Evolutionary conservation across 805 yeast species (phyloP).

Genomic region (Suhomyces tanzawaensis): DNA sequence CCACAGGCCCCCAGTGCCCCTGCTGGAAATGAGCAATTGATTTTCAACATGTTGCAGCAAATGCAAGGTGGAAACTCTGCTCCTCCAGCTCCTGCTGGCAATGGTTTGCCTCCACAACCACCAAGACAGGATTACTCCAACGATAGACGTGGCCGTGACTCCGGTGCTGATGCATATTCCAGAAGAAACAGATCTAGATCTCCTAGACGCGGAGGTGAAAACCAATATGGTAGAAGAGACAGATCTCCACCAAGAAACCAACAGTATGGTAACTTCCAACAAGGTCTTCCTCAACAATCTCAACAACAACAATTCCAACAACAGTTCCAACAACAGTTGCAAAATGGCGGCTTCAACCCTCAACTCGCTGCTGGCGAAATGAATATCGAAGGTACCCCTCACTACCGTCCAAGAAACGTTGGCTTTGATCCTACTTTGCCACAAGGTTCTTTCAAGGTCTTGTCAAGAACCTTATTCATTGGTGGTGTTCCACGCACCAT

Average conservation of each 20-base stretch:
- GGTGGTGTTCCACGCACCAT: conserved; percentile 89
- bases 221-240: conserved; percentile 19
- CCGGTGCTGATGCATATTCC: conserved; percentile 28
- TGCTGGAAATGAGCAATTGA: conserved; percentile 32
- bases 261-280: conserved; percentile 6
- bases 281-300: conserved; percentile 9
- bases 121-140: conserved; percentile 16
- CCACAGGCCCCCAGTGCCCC: conserved; percentile 12
- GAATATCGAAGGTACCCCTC: conserved; percentile 69
- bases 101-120: conserved; percentile 7
- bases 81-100: conserved; percentile 8
- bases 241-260: conserved; percentile 28
- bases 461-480: conserved; percentile 85
- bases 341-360: conserved; percentile 3
- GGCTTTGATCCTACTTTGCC: conserved; percentile 70
- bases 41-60: conserved; percentile 53
- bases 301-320: conserved; percentile 12
- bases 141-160: conserved; percentile 29
- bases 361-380: conserved; percentile 38
- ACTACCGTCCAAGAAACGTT: conserved; percentile 72
- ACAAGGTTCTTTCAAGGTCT: conserved; percentile 75
- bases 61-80: conserved; percentile 33
- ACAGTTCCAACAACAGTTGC: conserved; percentile 8
- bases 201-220: conserved; percentile 33
- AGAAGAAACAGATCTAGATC: conserved; percentile 57